phyloP scores from a whole-genome alignment of 129 eudicot species.

The Lactuca saligna region DNA sequence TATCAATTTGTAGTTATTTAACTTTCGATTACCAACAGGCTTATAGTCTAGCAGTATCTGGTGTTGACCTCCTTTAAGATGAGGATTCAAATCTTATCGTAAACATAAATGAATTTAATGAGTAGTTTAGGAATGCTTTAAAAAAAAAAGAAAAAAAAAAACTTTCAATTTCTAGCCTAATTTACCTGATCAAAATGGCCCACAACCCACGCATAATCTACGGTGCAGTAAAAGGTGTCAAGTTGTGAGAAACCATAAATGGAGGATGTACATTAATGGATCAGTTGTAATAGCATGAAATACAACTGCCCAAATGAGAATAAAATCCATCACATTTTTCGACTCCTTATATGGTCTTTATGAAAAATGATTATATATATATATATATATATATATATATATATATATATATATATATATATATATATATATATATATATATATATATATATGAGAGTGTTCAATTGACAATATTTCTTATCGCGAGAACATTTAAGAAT shows the following conservation, averaged over 20 bases:
- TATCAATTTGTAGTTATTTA: slow-evolving; percentile 22
- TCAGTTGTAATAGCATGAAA: slow-evolving; percentile 16
- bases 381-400: neutral
- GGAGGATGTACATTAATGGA: slow-evolving; percentile 27
- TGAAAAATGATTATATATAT: neutral
- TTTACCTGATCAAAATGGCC: slow-evolving; percentile 35
- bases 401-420: slow-evolving; percentile 1
- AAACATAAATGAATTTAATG: too few species aligned
- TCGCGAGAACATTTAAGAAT: too few species aligned
- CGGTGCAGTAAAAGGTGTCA: slow-evolving; percentile 35
- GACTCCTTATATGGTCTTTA: slow-evolving; percentile 18
- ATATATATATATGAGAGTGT: too few species aligned
- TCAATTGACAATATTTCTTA: too few species aligned
- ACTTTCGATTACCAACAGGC: slow-evolving; percentile 11
- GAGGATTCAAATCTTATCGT: too few species aligned
- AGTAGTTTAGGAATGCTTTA: too few species aligned
- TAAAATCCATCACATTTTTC: slow-evolving; percentile 27
- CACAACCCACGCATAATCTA: slow-evolving; percentile 31
- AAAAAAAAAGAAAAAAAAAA: too few species aligned
- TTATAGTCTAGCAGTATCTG: too few species aligned
- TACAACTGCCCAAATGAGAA: slow-evolving; percentile 18
- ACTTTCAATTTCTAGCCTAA: slow-evolving; percentile 8
- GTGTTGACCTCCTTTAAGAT: too few species aligned
- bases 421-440: slow-evolving; percentile 1
- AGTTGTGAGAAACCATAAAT: slow-evolving; percentile 34